Percentiles rank a stretch among this genome's conserved stretches.
Conservation (phyloP, 23 red algal species). For the Gracilaria caudata region DNA sequence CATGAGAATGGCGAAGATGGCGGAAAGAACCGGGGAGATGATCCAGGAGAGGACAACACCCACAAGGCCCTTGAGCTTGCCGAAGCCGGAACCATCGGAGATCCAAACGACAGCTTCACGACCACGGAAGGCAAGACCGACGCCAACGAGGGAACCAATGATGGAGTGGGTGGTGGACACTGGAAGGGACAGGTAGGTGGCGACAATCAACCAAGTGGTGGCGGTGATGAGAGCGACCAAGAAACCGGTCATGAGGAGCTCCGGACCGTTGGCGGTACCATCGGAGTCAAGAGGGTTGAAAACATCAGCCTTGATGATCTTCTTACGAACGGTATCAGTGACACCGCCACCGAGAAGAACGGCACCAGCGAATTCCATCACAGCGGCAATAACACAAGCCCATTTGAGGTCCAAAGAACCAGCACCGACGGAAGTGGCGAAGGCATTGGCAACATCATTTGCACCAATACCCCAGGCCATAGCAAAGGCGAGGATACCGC, state of each 20-base stretch:
- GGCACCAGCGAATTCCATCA: conserved; percentile 76
- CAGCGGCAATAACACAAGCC: conserved; percentile 78
- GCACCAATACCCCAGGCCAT: conserved; percentile 95
- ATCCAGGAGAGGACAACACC: conserved; percentile 83
- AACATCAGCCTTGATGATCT: conserved; percentile 72
- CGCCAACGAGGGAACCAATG: conserved; percentile 79
- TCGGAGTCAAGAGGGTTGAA: conserved; percentile 55
- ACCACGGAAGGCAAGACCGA: conserved; percentile 79
- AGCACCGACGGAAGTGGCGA: conserved; percentile 92
- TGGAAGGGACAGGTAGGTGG: conserved; percentile 75
- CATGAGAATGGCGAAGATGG: conserved; percentile 62
- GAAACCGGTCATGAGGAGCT: conserved; percentile 91
- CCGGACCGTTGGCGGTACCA: conserved; percentile 72
- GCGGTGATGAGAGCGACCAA: conserved; percentile 79
- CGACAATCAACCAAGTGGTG: conserved; percentile 82
- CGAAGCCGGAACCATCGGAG: conserved; percentile 43
- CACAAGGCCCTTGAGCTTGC: conserved; percentile 73
- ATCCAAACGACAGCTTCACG: conserved; percentile 67
- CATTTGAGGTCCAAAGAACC: conserved; percentile 72
- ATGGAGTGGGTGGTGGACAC: conserved; percentile 93
- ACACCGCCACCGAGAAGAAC: conserved; percentile 79
- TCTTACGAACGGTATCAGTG: conserved; percentile 87
- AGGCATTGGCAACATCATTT: conserved; percentile 93
- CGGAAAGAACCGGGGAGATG: conserved; percentile 78
- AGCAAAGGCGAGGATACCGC: conserved; percentile 73